Evolutionary conservation across 768 basidiomycete genomes (phyloP).

Genomic region (Heimioporus sp.): DNA sequence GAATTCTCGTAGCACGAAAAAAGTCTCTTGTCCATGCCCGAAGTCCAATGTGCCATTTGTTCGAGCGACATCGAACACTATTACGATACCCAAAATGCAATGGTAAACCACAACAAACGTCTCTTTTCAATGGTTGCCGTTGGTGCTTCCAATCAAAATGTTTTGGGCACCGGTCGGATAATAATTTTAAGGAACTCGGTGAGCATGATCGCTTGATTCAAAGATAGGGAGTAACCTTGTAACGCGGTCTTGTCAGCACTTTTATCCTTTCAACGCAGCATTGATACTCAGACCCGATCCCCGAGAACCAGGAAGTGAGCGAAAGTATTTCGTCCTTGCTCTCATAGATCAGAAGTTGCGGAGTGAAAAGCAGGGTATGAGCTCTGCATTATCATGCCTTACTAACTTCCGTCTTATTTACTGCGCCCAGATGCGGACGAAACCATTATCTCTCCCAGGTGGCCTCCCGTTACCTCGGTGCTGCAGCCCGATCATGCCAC

Average conservation of each 20-base stretch:
- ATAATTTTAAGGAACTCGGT: conserved; percentile 83
- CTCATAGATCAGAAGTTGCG: conserved; percentile 67
- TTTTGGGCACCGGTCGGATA: conserved; percentile 71
- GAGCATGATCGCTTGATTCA: conserved; percentile 24
- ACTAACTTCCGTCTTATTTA: background rate
- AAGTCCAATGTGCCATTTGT: conserved; percentile 69
- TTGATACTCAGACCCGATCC: conserved; percentile 68
- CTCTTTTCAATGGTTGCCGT: conserved; percentile 58
- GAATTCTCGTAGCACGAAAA: conserved; percentile 61
- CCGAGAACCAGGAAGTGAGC: conserved; percentile 47
- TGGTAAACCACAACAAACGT: conserved; percentile 60
- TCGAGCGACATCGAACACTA: conserved; percentile 66
- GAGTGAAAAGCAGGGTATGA: conserved; percentile 48
- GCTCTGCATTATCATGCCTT: background rate
- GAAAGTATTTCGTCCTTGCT: conserved; percentile 67
- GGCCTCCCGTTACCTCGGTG: conserved; percentile 61
- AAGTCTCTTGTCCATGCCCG: conserved; percentile 55
- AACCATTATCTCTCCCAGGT: conserved; percentile 64
- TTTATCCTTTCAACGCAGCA: conserved; percentile 63
- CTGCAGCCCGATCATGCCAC: conserved; percentile 49
- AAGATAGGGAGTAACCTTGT: conserved; percentile 1
- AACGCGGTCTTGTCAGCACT: conserved; percentile 55
- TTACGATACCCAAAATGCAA: conserved; percentile 68
- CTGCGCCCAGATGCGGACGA: conserved; percentile 50
- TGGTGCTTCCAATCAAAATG: conserved; percentile 65